These are phyloP conservation scores for Alloteropsis semialata DNA, from an alignment of 176 grass and related monocot genomes.

Conservation along the genomic window DNA sequence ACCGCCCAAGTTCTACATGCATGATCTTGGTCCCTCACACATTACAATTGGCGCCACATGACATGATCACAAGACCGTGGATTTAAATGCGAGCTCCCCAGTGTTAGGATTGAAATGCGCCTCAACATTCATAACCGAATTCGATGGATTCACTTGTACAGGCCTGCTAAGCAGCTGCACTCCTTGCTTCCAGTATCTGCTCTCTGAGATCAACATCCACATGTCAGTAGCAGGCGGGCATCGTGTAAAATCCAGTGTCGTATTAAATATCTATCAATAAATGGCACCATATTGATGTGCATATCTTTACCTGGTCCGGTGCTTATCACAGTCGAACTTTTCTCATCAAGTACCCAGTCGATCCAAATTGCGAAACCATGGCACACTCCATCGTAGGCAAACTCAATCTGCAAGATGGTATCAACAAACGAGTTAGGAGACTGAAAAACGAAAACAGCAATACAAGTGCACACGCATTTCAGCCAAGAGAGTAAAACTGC, in stretches of 20 bases:
- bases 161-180: conserved; percentile 80
- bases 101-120: conserved; percentile 56
- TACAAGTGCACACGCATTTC: background rate
- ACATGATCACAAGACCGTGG: conserved; percentile 1
- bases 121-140: conserved; percentile 44
- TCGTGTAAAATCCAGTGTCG: background rate
- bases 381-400: conserved; percentile 52
- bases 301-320: conserved; percentile 70
- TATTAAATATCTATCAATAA: background rate
- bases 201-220: conserved; percentile 48
- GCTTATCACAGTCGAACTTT: conserved; percentile 37
- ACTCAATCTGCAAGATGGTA: conserved; percentile 51
- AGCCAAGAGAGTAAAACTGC: background rate
- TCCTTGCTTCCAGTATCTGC: conserved; percentile 84
- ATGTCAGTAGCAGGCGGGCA: background rate
- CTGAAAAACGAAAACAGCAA: background rate
- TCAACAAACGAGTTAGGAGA: background rate
- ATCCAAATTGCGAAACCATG: conserved; percentile 90
- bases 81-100: conserved; percentile 42
- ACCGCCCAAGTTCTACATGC: background rate
- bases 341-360: conserved; percentile 78
- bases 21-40: background rate
- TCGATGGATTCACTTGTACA: conserved; percentile 26
- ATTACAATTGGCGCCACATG: background rate
- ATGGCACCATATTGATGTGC: background rate